Base-by-base conservation (phyloP, 805 yeast species). In the Wickerhamiella spandovensis region DNA sequence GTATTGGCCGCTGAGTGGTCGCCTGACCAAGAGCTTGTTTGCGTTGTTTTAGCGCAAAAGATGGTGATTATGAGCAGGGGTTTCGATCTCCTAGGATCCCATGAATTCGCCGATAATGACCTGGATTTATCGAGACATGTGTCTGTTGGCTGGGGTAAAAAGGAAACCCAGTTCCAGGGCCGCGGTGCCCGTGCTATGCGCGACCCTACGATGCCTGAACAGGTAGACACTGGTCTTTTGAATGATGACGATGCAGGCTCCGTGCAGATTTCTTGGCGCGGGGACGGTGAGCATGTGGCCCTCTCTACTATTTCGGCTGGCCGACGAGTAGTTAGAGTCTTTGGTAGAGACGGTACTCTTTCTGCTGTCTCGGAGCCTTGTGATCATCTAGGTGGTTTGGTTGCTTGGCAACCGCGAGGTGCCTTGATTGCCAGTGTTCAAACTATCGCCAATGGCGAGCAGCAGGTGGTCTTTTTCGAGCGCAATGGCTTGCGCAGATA, bases 91-190 rank as follows among this genome's bases (percentile, higher is more conserved):
- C 72, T 90, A 22, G 68, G 77, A 10, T 97, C 90, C 60, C 72
- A 72, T 50, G 64, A 67, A 28, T 65, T 88, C 53, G 65, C 73
- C 44, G 68, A 75, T 0, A 74, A 73, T 8, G 98, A 92, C 63
- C 71, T 89, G 45, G 67, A 77, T 47, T 69, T 72, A 30, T 81
- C 88, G 1, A 81, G 80, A 56, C 95, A 92, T 62, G 96, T 92
- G 37, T 82, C 90, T 24, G 96, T 92, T 43, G 99, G 99, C 23
- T 92, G 99, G 99, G 99, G 99, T 61, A 84, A 83, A 54, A 81
- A 82, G 57, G 97, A 90, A 64, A 92, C 99, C 0, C 99, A 92
- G 67, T 92, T 92, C 66, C 80, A 83, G 66, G 99, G 99, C 48
- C 81, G 77, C 61, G 98, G 98, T 55, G 92, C 84, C 28, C 82